These are phyloP conservation scores for Phytophthora pluvialis DNA, from an alignment of 352 stramenopile genomes.

Conservation along the genomic window DNA sequence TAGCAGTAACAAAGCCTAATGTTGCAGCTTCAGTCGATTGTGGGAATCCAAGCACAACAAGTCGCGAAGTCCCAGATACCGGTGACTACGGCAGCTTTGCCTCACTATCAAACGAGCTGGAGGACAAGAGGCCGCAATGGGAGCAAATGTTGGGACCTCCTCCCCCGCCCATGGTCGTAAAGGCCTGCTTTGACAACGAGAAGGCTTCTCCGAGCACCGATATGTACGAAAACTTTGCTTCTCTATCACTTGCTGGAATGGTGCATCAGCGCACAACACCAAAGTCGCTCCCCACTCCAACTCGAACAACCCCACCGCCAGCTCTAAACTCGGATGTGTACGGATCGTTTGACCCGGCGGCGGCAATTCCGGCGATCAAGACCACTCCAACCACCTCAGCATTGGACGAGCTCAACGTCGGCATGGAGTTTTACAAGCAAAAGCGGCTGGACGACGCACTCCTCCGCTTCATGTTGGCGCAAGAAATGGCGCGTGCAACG, in stretches of 20 bases:
- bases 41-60: not conserved
- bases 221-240: conserved; percentile 48
- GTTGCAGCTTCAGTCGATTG: not conserved
- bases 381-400: conserved; percentile 44
- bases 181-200: conserved; percentile 15
- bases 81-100: conserved; percentile 39
- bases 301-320: conserved; percentile 5
- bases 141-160: conserved; percentile 31
- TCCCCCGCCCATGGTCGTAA: conserved; percentile 16
- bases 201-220: conserved; percentile 5
- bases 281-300: not conserved
- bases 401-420: conserved; percentile 72
- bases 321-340: conserved; percentile 34
- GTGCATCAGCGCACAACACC: not conserved
- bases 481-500: conserved; percentile 52
- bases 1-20: conserved; percentile 31
- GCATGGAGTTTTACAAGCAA: conserved; percentile 82
- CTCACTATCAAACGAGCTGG: conserved; percentile 12
- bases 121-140: conserved; percentile 25
- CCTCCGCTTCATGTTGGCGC: conserved; percentile 66
- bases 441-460: conserved; percentile 70
- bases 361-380: conserved; percentile 2
- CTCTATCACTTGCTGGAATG: conserved; percentile 22
- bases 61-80: not conserved
- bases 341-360: conserved; percentile 27